Percentiles rank a stretch among this genome's conserved stretches.
Evolutionary conservation across 495 filamentous ascomycete species (phyloP).

Genomic region (Daldinia vernicosa): DNA sequence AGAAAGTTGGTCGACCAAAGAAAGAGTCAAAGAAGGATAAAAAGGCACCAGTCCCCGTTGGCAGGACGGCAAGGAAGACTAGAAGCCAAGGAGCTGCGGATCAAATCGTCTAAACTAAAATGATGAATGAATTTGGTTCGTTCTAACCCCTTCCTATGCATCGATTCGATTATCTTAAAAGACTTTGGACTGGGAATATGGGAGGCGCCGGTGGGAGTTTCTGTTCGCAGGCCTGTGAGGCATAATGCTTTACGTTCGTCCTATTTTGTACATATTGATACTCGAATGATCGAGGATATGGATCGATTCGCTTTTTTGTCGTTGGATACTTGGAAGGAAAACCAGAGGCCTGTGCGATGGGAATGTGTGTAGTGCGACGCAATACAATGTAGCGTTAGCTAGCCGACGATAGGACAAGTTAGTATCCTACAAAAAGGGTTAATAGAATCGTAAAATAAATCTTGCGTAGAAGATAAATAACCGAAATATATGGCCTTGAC

Average conservation of each 20-base stretch:
- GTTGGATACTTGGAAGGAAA: neutral
- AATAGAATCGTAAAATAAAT: neutral
- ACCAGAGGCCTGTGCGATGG: neutral
- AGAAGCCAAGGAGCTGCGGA: conserved; percentile 56
- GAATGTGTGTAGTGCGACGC: neutral
- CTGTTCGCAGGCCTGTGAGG: neutral
- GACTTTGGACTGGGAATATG: conserved; percentile 1
- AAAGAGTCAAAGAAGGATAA: conserved; percentile 54
- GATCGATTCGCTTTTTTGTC: neutral
- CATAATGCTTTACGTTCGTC: conserved; percentile 3
- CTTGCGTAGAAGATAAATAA: neutral
- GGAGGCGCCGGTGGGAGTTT: conserved; percentile 21
- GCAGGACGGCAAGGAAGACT: conserved; percentile 54
- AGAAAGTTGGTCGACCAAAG: conserved; percentile 50
- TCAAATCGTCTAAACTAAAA: conserved; percentile 9
- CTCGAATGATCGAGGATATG: neutral
- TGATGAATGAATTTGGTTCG: conserved; percentile 15
- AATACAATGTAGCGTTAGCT: neutral
- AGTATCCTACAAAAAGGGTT: neutral
- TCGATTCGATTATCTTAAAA: conserved; percentile 12
- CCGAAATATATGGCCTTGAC: neutral
- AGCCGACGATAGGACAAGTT: neutral
- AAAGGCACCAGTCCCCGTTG: conserved; percentile 44
- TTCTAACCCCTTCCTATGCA: conserved; percentile 10
- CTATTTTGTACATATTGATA: conserved; percentile 29